Percentiles rank a stretch among this genome's conserved stretches.
Conservation (phyloP, 805 yeast species). For the Candida incommunis region DNA sequence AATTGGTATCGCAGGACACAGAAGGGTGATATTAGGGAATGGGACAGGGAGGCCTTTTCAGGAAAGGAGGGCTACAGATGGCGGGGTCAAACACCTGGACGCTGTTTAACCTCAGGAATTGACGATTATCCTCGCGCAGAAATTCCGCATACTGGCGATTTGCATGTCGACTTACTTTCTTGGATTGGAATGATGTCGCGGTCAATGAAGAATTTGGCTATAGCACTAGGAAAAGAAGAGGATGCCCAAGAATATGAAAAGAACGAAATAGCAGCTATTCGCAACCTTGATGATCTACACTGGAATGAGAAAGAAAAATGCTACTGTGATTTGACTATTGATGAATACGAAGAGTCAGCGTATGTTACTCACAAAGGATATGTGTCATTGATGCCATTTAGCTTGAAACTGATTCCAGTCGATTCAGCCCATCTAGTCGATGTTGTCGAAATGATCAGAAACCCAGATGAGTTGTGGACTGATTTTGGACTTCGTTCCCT, state of each 20-base stretch:
- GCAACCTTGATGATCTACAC: slow-evolving; percentile 58
- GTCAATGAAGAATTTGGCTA: slow-evolving; percentile 64
- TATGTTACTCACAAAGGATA: slow-evolving; percentile 86
- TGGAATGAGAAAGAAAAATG: slow-evolving; percentile 58
- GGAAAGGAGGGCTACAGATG: slow-evolving; percentile 66
- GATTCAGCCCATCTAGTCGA: slow-evolving; percentile 33
- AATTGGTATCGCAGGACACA: slow-evolving; percentile 79
- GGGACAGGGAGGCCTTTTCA: slow-evolving; percentile 42
- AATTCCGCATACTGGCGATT: slow-evolving; percentile 73
- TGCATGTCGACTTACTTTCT: slow-evolving; percentile 75
- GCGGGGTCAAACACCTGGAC: slow-evolving; percentile 80
- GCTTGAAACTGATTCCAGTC: slow-evolving; percentile 47
- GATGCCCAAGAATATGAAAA: slow-evolving; percentile 42
- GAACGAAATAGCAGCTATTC: slow-evolving; percentile 41
- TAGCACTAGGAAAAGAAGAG: slow-evolving; percentile 38
- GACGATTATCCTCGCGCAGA: slow-evolving; percentile 89
- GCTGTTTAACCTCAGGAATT: slow-evolving; percentile 82
- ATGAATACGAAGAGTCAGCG: slow-evolving; percentile 50
- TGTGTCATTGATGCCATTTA: slow-evolving; percentile 72
- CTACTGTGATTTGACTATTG: slow-evolving; percentile 75
- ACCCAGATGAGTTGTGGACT: slow-evolving; percentile 66
- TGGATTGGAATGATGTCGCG: slow-evolving; percentile 93
- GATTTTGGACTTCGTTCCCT: slow-evolving; percentile 70
- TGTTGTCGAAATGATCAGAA: slow-evolving; percentile 43
- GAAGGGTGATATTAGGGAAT: slow-evolving; percentile 55